Percentiles rank a stretch among this genome's conserved stretches.
Conservation (phyloP, 2,329 filamentous ascomycete genomes). For the Neospermospora avenae region DNA sequence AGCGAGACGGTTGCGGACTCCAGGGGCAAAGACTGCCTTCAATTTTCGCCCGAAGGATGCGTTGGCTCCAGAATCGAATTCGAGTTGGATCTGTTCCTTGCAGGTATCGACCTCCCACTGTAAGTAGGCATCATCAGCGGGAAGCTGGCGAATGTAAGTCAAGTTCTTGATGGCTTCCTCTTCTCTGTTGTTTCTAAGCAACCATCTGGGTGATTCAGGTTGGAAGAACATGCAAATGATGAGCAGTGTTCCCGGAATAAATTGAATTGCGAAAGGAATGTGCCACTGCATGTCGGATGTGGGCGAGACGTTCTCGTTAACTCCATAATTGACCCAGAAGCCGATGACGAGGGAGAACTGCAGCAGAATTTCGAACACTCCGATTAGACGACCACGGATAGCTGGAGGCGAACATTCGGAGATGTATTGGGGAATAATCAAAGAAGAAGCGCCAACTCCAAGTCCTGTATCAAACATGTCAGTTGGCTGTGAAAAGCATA, state of each 20-base stretch:
- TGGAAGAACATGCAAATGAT: conserved; percentile 55
- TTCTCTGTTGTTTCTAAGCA: conserved; percentile 63
- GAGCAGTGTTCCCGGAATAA: conserved; percentile 48
- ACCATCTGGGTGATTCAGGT: conserved; percentile 64
- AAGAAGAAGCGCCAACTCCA: conserved; percentile 44
- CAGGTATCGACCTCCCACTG: conserved; percentile 49
- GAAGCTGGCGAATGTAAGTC: conserved; percentile 44
- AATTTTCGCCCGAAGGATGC: conserved; percentile 20
- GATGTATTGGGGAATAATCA: conserved; percentile 39
- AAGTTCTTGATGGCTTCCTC: conserved; percentile 46
- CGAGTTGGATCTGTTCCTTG: conserved; percentile 41
- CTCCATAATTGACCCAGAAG: conserved; percentile 43
- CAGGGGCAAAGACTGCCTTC: conserved; percentile 5
- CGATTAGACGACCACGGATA: conserved; percentile 45
- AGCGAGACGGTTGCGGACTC: conserved; percentile 75
- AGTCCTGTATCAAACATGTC: conserved; percentile 26
- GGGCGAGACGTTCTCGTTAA: conserved; percentile 36
- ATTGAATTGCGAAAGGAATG: conserved; percentile 57
- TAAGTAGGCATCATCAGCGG: conserved; percentile 41
- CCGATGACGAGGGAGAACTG: conserved; percentile 41
- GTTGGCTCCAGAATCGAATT: conserved; percentile 24
- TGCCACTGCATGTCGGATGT: conserved; percentile 40
- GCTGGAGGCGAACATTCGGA: conserved; percentile 39
- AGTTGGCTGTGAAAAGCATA: not conserved
- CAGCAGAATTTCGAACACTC: conserved; percentile 45